Percentiles rank a stretch among this genome's conserved stretches.
These are phyloP conservation scores for Astragalus membranaceus DNA, from an alignment of 306 rosid genomes.

Conservation along the genomic window DNA sequence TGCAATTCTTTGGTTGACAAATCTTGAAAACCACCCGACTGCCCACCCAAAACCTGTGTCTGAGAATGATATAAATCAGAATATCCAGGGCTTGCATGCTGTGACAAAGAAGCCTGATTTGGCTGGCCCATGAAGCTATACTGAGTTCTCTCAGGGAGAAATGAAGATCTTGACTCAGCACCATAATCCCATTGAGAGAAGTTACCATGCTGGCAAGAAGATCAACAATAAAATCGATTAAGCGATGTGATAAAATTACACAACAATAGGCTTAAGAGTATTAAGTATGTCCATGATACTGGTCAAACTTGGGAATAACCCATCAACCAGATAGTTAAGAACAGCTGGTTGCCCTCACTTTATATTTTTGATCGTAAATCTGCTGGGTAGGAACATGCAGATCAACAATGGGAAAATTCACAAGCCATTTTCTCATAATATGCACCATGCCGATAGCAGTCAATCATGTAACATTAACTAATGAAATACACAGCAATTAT, in stretches of 20 bases:
- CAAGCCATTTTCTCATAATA: not conserved
- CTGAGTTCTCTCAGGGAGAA: slow-evolving; percentile 22
- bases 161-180: slow-evolving; percentile 20
- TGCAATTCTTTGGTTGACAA: slow-evolving; percentile 33
- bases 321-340: not conserved
- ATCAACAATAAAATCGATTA: not conserved
- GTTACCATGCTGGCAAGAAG: slow-evolving; percentile 21
- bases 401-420: not conserved
- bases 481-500: not conserved
- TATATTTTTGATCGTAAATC: not conserved
- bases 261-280: not conserved
- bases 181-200: slow-evolving; percentile 25
- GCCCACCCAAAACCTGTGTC: slow-evolving; percentile 22
- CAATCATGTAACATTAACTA: not conserved
- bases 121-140: slow-evolving; percentile 26
- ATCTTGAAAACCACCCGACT: slow-evolving; percentile 26
- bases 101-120: slow-evolving; percentile 19
- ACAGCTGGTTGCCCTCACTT: not conserved
- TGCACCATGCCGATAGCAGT: not conserved
- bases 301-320: not conserved
- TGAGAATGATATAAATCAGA: slow-evolving; percentile 22
- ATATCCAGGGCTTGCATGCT: slow-evolving; percentile 27
- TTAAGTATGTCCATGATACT: not conserved
- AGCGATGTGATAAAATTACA: not conserved
- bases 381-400: not conserved